Conservation (phyloP, 306 rosid genomes). For the Sicyos baderoa region DNA sequence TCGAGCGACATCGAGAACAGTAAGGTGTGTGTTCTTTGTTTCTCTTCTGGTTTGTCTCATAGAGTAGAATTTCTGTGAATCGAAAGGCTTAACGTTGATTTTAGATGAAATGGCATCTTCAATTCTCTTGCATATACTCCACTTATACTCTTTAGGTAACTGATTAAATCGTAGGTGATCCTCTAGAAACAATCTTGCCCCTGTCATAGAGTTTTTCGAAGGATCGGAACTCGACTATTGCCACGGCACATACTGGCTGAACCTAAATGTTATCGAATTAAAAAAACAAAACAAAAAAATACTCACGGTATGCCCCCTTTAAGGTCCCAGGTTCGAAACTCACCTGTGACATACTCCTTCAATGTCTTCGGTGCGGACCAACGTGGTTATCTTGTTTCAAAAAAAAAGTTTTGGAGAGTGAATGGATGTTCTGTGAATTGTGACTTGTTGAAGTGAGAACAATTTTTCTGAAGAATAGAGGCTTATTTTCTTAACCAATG, state of each 20-base stretch:
- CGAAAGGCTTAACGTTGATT: background rate
- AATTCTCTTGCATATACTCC: background rate
- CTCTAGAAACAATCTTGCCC: background rate
- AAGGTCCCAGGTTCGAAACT: no score
- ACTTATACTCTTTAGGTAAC: background rate
- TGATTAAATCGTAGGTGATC: background rate
- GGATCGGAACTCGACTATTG: no score
- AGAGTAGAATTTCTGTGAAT: background rate
- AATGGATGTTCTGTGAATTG: background rate
- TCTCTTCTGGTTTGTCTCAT: background rate
- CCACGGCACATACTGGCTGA: no score
- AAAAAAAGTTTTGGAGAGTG: background rate
- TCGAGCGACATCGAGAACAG: constrained; percentile 65
- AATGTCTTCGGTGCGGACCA: no score
- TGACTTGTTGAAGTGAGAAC: background rate
- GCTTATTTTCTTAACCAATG: background rate
- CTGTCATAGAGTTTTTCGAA: background rate
- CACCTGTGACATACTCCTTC: no score
- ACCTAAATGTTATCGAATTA: no score
- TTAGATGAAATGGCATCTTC: background rate
- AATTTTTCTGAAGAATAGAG: background rate
- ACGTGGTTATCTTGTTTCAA: no score
- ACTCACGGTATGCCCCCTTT: no score
- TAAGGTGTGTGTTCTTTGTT: constrained; percentile 32
- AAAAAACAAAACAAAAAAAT: no score